Base-by-base conservation (phyloP, 2,329 filamentous ascomycete genomes). In the Bipolaris bicolor region DNA sequence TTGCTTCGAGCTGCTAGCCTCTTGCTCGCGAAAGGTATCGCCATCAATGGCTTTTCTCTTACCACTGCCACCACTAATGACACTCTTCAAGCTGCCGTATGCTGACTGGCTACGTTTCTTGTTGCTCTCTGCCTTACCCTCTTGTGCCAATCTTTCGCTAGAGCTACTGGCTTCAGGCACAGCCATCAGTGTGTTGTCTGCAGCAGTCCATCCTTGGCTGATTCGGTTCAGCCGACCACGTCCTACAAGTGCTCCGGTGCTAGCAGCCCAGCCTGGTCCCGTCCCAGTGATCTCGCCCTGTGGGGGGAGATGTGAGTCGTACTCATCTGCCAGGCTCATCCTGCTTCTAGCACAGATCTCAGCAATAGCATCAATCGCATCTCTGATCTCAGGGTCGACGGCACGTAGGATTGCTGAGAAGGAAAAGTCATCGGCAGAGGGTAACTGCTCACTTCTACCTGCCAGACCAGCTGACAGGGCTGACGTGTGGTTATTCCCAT, bases 261-360 rank as follows among this genome's bases (percentile, higher is more conserved):
- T 72, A 50, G 63, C 57, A 46, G 57, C 67, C 71, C 72, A 73
- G 7, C 61, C 69, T 11, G 63, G 66, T 0, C 69, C 68, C 1
- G 65, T 55, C 9, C 63, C 63, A 11, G 71, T 74, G 61, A 87
- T 86, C 69, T 87, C 84, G 37, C 84, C 85, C 52, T 86, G 76
- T 0, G 86, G 86, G 20, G 86, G 85, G 34, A 87, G 80, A 70
- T 88, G 86, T 41, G 84, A 84, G 33, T 81, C 82, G 68, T 88
- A 86, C 68, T 88, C 85, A 65, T 88, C 84, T 9, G 86, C 84
- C 57, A 88, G 74, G 64, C 84, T 87, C 67, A 87, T 76, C 62
- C 82, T 82, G 71, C 84, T 88, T 57, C 84, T 79, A 3, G 86
- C 85, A 63, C 84, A 86, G 58, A 88, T 87, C 64, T 87, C 84